Evolutionary conservation across 805 yeast species (phyloP).

Genomic region (Wickerhamomyces mucosus): DNA sequence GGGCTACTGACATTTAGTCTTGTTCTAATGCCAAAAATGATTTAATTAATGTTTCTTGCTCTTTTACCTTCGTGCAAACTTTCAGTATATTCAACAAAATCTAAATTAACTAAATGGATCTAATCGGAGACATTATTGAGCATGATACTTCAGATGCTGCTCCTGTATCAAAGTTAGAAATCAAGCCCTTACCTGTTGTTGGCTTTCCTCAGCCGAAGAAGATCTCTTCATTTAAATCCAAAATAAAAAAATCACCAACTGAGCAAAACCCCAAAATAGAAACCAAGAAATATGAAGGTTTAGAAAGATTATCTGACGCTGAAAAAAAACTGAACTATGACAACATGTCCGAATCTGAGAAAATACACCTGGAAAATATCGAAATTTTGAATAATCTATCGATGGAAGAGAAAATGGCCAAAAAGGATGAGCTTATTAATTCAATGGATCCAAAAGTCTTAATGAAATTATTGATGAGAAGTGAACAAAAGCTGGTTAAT

Average conservation of each 20-base stretch:
- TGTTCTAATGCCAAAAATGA: no score
- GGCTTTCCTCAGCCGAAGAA: neutral
- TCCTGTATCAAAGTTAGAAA: neutral
- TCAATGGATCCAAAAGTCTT: constrained; percentile 62
- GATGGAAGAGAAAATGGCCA: constrained; percentile 51
- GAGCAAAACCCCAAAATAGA: neutral
- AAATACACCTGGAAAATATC: constrained; percentile 70
- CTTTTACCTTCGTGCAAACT: no score
- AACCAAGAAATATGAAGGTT: no score
- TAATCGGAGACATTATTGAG: neutral
- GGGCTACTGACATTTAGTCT: no score
- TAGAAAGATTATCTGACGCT: neutral
- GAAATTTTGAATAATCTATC: constrained; percentile 53
- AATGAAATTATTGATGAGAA: constrained; percentile 34
- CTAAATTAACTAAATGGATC: no score
- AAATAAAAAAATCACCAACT: no score
- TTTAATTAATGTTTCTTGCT: no score
- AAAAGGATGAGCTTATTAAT: constrained; percentile 57
- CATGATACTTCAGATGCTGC: neutral
- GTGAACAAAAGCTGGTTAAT: constrained; percentile 2
- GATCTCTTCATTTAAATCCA: neutral
- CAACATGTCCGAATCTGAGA: constrained; percentile 50
- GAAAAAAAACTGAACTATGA: constrained; percentile 30
- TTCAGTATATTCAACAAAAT: no score
- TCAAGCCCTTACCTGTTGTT: neutral